phyloP scores from a whole-genome alignment of 2,329 filamentous ascomycete species.

The Talaromyces sp. region DNA sequence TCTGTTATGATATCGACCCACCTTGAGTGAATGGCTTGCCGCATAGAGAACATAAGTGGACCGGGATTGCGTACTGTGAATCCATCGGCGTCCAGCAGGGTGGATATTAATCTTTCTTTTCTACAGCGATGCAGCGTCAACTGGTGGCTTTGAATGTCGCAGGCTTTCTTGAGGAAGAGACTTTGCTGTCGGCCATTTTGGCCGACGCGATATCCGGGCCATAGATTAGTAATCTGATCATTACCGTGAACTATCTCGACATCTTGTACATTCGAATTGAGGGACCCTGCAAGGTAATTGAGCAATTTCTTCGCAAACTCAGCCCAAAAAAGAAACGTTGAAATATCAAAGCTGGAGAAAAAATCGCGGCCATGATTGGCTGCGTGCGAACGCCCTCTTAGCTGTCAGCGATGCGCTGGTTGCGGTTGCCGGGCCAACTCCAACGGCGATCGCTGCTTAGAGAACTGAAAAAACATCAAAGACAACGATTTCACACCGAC shows the following conservation, averaged over 20 bases:
- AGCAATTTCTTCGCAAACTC: background rate
- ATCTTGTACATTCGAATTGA: background rate
- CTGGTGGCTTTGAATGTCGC: background rate
- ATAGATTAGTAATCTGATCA: background rate
- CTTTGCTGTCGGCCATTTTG: slow-evolving; percentile 9
- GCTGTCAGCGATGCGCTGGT: background rate
- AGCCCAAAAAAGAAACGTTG: background rate
- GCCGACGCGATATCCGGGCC: background rate
- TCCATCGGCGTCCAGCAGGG: background rate
- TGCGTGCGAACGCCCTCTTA: background rate
- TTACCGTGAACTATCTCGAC: background rate
- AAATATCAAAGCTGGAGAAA: background rate
- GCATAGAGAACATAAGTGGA: slow-evolving; percentile 14
- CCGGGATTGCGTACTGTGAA: background rate
- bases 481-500: background rate
- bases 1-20: background rate
- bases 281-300: background rate
- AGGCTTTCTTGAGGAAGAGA: background rate
- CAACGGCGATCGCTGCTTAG: background rate
- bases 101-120: background rate
- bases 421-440: slow-evolving; percentile 8
- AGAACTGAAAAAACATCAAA: slow-evolving; percentile 6
- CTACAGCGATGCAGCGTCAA: background rate
- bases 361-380: background rate
- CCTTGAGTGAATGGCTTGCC: slow-evolving; percentile 18